phyloP scores from a whole-genome alignment of 768 basidiomycete species.

The Termitomyces sp. region DNA sequence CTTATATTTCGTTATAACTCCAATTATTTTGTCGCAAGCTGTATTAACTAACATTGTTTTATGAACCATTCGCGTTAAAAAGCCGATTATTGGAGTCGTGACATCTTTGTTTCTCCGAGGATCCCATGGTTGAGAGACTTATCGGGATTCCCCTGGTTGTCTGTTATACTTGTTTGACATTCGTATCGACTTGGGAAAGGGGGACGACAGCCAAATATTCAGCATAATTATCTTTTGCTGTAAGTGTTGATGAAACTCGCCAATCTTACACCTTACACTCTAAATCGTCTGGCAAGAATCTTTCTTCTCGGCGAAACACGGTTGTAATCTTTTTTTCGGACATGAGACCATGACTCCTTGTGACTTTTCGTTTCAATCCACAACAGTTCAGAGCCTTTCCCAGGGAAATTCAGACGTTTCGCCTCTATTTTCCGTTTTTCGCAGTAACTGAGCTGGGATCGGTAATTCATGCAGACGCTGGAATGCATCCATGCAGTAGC shows the following conservation, averaged over 20 bases:
- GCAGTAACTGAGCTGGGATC: neutral
- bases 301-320: neutral
- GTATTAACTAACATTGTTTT: constrained; percentile 19
- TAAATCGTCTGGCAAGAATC: neutral
- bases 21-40: constrained; percentile 20
- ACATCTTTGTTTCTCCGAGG: constrained; percentile 15
- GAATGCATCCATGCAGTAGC: neutral
- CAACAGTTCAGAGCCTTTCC: neutral
- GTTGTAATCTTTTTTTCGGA: neutral
- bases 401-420: neutral
- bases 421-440: neutral
- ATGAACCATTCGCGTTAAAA: constrained; percentile 3
- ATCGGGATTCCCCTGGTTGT: neutral
- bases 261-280: neutral
- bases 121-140: constrained; percentile 14
- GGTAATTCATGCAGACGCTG: neutral
- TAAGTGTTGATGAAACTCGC: neutral
- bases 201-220: neutral
- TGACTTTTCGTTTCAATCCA: neutral
- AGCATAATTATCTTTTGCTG: constrained; percentile 1
- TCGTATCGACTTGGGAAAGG: neutral
- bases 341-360: neutral
- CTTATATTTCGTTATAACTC: constrained; percentile 13
- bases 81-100: neutral
- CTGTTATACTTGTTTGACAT: constrained; percentile 1